Conservation (phyloP, 768 basidiomycete genomes). For the Fistulinella prunicolor region DNA sequence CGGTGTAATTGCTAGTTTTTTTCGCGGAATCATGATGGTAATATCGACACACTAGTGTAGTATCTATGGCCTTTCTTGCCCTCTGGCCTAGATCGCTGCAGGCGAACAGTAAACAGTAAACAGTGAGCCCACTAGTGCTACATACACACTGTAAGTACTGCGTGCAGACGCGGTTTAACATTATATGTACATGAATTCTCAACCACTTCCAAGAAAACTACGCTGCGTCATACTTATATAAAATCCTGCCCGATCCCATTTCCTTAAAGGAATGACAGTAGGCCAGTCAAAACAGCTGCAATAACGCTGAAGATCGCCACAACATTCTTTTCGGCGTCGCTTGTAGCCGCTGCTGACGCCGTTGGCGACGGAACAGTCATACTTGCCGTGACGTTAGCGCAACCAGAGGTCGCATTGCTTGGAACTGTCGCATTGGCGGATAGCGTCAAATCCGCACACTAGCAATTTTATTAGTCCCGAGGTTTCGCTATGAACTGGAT, state of each 20-base stretch:
- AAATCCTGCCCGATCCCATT: background rate
- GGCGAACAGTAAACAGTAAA: no score
- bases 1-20: no score
- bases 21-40: no score
- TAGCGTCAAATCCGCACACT: slow-evolving; percentile 83
- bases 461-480: background rate
- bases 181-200: no score
- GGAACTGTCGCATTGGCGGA: slow-evolving; percentile 50
- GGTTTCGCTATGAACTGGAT: background rate
- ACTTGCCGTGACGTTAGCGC: slow-evolving; percentile 33
- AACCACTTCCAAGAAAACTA: no score
- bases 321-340: slow-evolving; percentile 16
- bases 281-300: slow-evolving; percentile 8
- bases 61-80: no score
- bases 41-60: no score
- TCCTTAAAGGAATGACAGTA: slow-evolving; percentile 10
- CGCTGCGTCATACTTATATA: no score
- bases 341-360: slow-evolving; percentile 17
- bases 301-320: slow-evolving; percentile 7
- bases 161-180: no score
- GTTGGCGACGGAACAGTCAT: slow-evolving; percentile 11
- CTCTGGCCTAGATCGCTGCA: no score
- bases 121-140: no score
- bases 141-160: no score
- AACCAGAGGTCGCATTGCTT: slow-evolving; percentile 34